phyloP scores from a whole-genome alignment of 2,329 filamentous ascomycete species.

The Chaetomiaceae sp. region DNA sequence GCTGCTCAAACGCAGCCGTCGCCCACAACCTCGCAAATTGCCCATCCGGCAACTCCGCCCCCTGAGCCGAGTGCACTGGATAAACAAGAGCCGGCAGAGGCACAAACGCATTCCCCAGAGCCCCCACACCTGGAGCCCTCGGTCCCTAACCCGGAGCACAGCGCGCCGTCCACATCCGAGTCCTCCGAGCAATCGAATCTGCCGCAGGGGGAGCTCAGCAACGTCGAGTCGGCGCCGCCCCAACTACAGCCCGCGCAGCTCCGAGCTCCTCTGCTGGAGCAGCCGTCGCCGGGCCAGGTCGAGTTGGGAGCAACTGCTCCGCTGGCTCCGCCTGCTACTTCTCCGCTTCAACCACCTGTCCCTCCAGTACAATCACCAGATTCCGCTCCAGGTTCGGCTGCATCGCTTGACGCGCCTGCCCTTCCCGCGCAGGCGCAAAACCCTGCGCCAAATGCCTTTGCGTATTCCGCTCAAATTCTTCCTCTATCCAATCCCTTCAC shows the following conservation, averaged over 20 bases:
- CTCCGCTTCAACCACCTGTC: too few relatives aligned
- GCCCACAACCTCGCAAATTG: background rate
- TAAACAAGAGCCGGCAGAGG: background rate
- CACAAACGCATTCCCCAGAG: background rate
- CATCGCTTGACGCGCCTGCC: background rate
- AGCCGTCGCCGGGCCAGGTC: background rate
- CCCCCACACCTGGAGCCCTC: background rate
- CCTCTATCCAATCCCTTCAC: background rate
- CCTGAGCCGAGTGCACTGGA: background rate
- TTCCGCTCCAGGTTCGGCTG: background rate
- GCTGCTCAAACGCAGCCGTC: background rate
- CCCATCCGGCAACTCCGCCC: conserved; percentile 12
- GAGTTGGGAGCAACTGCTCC: too few relatives aligned
- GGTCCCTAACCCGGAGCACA: background rate
- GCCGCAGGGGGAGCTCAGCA: background rate
- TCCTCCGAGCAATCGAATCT: background rate
- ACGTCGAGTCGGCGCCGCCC: background rate
- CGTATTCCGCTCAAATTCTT: background rate
- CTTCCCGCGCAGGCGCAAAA: background rate
- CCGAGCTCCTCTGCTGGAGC: background rate
- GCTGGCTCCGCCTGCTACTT: too few relatives aligned
- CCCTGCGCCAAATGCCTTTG: background rate
- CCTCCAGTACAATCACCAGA: too few relatives aligned
- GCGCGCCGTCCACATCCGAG: background rate
- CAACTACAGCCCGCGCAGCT: background rate